phyloP scores from a whole-genome alignment of 129 eudicot species.

The Deinandra increscens region DNA sequence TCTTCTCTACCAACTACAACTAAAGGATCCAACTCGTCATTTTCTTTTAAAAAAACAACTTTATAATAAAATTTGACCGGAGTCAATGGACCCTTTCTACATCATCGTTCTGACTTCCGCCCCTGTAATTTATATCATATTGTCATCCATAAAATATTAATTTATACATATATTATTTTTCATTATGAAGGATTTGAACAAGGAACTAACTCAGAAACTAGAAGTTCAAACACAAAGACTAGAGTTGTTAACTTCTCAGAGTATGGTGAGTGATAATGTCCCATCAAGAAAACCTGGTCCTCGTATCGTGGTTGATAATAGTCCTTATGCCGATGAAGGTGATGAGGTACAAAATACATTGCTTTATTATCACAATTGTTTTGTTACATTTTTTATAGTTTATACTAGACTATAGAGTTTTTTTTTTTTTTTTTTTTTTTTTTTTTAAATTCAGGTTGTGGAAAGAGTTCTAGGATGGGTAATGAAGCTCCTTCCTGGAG shows the following conservation, averaged over 20 bases:
- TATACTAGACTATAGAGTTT: neutral
- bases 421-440: neutral
- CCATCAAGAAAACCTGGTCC: slow-evolving; percentile 47
- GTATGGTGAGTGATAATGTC: slow-evolving; percentile 59
- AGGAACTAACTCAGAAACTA: slow-evolving; percentile 79
- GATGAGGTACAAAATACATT: slow-evolving; percentile 63
- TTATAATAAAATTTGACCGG: too few relatives aligned
- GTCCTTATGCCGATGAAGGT: slow-evolving; percentile 90
- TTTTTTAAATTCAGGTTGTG: slow-evolving; percentile 52
- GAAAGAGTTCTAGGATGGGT: slow-evolving; percentile 97
- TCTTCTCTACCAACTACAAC: too few relatives aligned
- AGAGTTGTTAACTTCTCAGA: slow-evolving; percentile 86
- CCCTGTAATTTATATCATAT: too few relatives aligned
- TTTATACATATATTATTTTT: neutral
- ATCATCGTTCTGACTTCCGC: too few relatives aligned
- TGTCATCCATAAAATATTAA: neutral
- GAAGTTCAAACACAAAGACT: slow-evolving; percentile 96
- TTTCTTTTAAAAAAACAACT: too few relatives aligned
- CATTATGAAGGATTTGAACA: slow-evolving; percentile 63
- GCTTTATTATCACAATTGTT: neutral
- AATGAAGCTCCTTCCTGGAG: slow-evolving; percentile 99
- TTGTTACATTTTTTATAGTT: neutral
- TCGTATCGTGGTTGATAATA: slow-evolving; percentile 42
- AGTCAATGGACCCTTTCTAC: too few relatives aligned
- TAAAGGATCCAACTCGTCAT: too few relatives aligned